Evolutionary conservation across 805 yeast species (phyloP).

Genomic region (Metschnikowia bowlesiae): DNA sequence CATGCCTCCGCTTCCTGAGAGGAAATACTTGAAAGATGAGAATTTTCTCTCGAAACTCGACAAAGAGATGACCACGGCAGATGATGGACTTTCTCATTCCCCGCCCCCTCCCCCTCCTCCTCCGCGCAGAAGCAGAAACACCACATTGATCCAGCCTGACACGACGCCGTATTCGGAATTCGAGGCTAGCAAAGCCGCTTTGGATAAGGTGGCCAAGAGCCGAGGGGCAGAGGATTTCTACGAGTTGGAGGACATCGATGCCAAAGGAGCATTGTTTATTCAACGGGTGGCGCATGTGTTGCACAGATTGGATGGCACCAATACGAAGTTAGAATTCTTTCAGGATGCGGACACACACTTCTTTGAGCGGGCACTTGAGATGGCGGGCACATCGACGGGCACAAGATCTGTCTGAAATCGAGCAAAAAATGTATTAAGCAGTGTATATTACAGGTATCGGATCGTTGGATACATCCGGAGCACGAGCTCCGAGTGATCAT

Average conservation of each 20-base stretch:
- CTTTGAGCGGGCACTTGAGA: slow-evolving; percentile 20
- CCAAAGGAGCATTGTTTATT: slow-evolving; percentile 37
- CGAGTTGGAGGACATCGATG: slow-evolving; percentile 35
- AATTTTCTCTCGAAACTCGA: not conserved
- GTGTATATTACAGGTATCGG: slow-evolving; percentile 4
- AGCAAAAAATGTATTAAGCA: not conserved
- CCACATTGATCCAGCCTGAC: not conserved
- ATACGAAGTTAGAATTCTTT: slow-evolving; percentile 29
- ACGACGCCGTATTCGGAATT: slow-evolving; percentile 27
- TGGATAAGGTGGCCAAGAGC: slow-evolving; percentile 24
- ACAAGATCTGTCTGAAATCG: not conserved
- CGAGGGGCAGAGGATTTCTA: slow-evolving; percentile 22
- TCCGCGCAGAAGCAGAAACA: slow-evolving; percentile 3
- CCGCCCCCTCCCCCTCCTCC: slow-evolving; percentile 16
- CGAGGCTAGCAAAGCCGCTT: slow-evolving; percentile 18
- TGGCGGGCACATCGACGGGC: not conserved
- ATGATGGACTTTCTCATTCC: not conserved
- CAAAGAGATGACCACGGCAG: not conserved
- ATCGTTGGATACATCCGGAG: slow-evolving; percentile 3
- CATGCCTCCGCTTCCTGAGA: slow-evolving; percentile 33
- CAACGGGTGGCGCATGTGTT: slow-evolving; percentile 28
- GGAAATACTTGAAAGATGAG: slow-evolving; percentile 8
- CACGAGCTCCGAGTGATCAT: slow-evolving; percentile 2
- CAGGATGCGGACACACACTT: slow-evolving; percentile 34
- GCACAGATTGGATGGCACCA: slow-evolving; percentile 25